Conservation (phyloP, 176 grass and related monocot genomes). For the Tillandsia leiboldiana region DNA sequence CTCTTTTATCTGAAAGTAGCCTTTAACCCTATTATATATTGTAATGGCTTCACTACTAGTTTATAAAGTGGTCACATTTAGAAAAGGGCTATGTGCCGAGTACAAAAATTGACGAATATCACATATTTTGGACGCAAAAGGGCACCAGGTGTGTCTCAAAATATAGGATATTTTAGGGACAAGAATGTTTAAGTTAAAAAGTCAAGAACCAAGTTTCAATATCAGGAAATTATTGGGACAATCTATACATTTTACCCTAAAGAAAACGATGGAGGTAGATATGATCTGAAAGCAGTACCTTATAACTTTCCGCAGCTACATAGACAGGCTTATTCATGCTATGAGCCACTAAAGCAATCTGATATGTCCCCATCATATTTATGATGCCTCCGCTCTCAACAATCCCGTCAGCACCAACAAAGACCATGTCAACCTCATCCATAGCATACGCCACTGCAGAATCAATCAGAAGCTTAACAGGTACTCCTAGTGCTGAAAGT, state of each 20-base stretch:
- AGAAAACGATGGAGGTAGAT: neutral
- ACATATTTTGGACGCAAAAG: too few relatives aligned
- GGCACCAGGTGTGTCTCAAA: too few relatives aligned
- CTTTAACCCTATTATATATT: too few relatives aligned
- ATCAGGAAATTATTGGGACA: neutral
- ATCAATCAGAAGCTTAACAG: constrained; percentile 89
- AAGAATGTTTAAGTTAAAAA: too few relatives aligned
- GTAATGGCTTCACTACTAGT: too few relatives aligned
- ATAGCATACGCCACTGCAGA: constrained; percentile 90
- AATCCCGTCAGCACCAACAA: constrained; percentile 93
- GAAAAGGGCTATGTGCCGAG: too few relatives aligned
- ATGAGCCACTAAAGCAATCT: constrained; percentile 88
- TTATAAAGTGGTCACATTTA: too few relatives aligned
- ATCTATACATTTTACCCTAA: neutral
- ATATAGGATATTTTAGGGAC: too few relatives aligned
- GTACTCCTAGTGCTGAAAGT: constrained; percentile 73
- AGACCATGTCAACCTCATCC: constrained; percentile 95
- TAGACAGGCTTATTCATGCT: constrained; percentile 96
- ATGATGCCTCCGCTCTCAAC: constrained; percentile 98
- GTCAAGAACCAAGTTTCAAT: neutral
- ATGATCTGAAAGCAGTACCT: constrained; percentile 33
- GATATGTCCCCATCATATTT: constrained; percentile 99
- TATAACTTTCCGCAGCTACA: constrained; percentile 96
- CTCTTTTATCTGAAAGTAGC: too few relatives aligned
- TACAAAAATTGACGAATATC: too few relatives aligned